Base-by-base conservation (phyloP, 129 eudicot species). In the Ambrosia trifida region DNA sequence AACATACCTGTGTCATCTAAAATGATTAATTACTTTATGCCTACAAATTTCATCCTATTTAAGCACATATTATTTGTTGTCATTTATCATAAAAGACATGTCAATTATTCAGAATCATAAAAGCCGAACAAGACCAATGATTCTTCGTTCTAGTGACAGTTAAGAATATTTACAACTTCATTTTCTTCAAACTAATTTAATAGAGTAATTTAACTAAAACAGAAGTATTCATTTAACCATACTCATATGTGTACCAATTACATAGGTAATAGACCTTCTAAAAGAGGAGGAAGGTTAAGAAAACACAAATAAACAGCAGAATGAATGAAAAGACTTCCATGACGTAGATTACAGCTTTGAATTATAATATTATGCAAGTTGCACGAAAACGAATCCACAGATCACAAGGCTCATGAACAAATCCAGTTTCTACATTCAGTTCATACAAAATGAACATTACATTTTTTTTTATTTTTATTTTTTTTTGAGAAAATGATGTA, bases 171-270 rank as follows among this genome's bases (percentile, higher is more conserved):
- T 33, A 53, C 16, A 2, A 35, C 50, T 53, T 33, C 47, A 9
- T 33, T 58, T 13, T 31, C 46, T 33, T 62, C 2, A 62, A 62
- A 32, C 28, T 61, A 33, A 61, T 12, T 12, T 10, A 5, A 11
- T 54, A 3, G 4, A 54, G 14, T 19, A 20, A 52, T 52, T 16
- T 8, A 54, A 20, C 6, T 10, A 49, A 4, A 31, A 68, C 50
- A 13, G 8, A 67, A 17, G 32, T 11, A 51, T 32, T 35, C 63
- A 51, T 70, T 40, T 28, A 70, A 5, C 41, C 56, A 41, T 14
- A 36, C 35, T 38, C 28, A 20, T 20, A 56, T 70, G 54, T 11
- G 43, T 54, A 56, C 51, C 75, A 69, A 17, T 52, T 52, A 69
- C 49, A 31, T 68, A 32, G 64, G 20, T 54, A 54, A 54, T 24